A percentile compares a stretch with the other conserved stretches of the same genome.
Evolutionary conservation across 345 rosid species (phyloP).

Genomic region (Eucalyptus melliodora): DNA sequence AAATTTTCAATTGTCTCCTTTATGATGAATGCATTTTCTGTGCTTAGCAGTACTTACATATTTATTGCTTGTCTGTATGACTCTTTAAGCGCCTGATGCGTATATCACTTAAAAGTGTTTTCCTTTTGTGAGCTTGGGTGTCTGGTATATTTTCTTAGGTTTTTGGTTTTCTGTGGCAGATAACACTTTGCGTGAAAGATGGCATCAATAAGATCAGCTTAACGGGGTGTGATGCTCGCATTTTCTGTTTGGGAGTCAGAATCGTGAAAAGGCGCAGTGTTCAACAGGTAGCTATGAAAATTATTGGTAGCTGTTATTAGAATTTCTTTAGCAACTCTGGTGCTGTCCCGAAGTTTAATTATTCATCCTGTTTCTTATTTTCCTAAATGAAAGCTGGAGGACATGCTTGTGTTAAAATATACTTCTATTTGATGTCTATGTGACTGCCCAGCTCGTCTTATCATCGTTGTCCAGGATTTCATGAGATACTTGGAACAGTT

Average conservation of each 20-base stretch:
- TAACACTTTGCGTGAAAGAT: conserved; percentile 57
- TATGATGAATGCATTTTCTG: background rate
- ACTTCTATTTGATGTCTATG: background rate
- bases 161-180: conserved; percentile 27
- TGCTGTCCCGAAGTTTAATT: background rate
- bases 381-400: background rate
- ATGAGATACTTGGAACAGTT: background rate
- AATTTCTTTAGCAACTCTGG: background rate
- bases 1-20: background rate
- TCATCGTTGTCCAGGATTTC: background rate
- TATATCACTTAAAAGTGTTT: background rate
- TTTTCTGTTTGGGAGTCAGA: conserved; percentile 87
- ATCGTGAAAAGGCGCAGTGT: conserved; percentile 63
- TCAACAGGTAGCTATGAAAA: conserved; percentile 44
- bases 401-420: background rate
- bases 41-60: background rate
- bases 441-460: background rate
- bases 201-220: conserved; percentile 77
- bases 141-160: background rate
- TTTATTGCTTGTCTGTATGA: background rate
- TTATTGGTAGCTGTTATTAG: background rate
- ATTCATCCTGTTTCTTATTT: background rate
- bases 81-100: background rate
- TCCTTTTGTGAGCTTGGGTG: background rate
- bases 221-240: conserved; percentile 76